These are phyloP conservation scores for Hericium rajendrae DNA, from an alignment of 768 basidiomycete genomes.

Conservation along the genomic window DNA sequence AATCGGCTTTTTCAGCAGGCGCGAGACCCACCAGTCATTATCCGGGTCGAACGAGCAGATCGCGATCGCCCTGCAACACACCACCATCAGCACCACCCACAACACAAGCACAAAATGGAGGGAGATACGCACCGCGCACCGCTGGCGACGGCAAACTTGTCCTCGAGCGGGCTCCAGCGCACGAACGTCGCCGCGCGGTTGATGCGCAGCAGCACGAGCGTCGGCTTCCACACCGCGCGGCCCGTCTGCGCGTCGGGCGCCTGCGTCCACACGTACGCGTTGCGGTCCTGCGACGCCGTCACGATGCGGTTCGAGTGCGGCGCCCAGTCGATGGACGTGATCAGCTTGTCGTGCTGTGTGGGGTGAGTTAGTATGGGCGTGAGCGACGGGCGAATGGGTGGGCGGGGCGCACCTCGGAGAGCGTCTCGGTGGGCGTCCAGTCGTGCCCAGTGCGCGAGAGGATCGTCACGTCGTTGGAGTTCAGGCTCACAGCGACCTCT, in stretches of 20 bases:
- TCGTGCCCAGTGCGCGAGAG: conserved; percentile 55
- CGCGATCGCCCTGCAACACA: conserved; percentile 67
- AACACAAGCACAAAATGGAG: too few relatives aligned
- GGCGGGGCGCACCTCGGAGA: conserved; percentile 61
- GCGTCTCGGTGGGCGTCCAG: conserved; percentile 65
- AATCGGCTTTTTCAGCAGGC: conserved; percentile 95
- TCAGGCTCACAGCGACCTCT: conserved; percentile 91
- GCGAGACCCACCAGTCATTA: conserved; percentile 99
- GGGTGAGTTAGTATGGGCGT: not conserved
- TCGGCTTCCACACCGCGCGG: conserved; percentile 80
- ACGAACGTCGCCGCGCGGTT: conserved; percentile 95
- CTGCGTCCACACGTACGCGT: conserved; percentile 97
- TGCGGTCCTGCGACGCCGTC: conserved; percentile 97
- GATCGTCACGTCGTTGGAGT: conserved; percentile 83
- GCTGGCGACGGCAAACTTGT: conserved; percentile 97
- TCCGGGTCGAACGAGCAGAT: conserved; percentile 96
- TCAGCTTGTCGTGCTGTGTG: conserved; percentile 89
- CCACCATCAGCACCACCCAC: not conserved
- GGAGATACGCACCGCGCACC: conserved; percentile 88
- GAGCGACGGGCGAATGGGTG: not conserved
- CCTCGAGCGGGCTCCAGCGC: conserved; percentile 93
- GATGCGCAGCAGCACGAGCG: conserved; percentile 88
- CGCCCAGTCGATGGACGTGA: conserved; percentile 99
- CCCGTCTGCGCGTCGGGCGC: conserved; percentile 66
- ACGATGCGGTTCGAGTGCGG: conserved; percentile 95